Evolutionary conservation across 1,284 basidiomycete species (phyloP).

Genomic region (Malassezia nana): DNA sequence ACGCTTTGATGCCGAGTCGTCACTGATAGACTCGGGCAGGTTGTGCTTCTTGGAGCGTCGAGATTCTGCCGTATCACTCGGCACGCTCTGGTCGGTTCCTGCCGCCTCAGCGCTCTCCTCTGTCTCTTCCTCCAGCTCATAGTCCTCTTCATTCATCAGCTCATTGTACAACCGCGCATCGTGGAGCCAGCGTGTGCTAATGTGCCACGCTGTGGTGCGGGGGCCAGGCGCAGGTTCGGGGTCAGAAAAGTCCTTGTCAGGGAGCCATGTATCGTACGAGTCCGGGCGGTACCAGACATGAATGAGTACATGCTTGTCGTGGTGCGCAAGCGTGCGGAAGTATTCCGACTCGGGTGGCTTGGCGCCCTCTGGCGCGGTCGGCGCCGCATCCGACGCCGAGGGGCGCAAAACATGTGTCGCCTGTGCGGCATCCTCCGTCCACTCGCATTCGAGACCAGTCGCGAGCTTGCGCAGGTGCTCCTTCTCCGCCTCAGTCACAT

Average conservation of each 20-base stretch:
- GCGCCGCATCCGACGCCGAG: conserved; percentile 21
- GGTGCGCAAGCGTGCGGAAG: conserved; percentile 43
- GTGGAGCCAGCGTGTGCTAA: conserved; percentile 38
- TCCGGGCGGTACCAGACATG: conserved; percentile 49
- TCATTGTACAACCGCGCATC: conserved; percentile 45
- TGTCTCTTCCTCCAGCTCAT: conserved; percentile 34
- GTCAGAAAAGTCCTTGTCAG: conserved; percentile 42
- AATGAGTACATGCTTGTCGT: conserved; percentile 37
- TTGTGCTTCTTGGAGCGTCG: conserved; percentile 34
- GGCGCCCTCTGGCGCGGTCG: conserved; percentile 8
- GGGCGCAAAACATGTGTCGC: conserved; percentile 39
- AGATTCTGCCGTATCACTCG: neutral
- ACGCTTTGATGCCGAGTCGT: conserved; percentile 33
- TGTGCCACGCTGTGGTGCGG: conserved; percentile 27
- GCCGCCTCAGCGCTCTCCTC: conserved; percentile 3
- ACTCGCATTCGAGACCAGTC: conserved; percentile 32
- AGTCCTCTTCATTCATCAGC: conserved; percentile 48
- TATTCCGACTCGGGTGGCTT: conserved; percentile 27
- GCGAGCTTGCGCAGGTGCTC: conserved; percentile 29
- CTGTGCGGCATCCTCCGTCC: conserved; percentile 24
- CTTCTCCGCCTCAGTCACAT: conserved; percentile 38
- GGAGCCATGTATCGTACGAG: conserved; percentile 49
- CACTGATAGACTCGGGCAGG: conserved; percentile 41
- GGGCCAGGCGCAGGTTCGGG: conserved; percentile 38
- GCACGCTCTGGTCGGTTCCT: neutral